phyloP scores from a whole-genome alignment of 805 yeast genomes.

The Sungouiozyma intestinalis region DNA sequence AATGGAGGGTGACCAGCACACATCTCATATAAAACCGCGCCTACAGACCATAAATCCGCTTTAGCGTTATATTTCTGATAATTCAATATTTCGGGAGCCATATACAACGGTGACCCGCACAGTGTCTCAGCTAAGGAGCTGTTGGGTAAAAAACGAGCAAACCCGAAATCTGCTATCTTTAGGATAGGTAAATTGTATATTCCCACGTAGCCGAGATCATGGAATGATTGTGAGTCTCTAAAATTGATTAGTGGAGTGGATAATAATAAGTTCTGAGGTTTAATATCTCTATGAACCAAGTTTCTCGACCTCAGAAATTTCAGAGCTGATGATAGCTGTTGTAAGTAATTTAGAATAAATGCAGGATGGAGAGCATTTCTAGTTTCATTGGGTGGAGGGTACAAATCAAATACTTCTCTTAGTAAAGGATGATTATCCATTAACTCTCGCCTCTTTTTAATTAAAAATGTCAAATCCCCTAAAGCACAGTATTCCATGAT shows the following conservation, averaged over 20 bases:
- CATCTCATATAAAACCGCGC: constrained; percentile 94
- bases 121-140: constrained; percentile 93
- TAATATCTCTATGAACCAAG: constrained; percentile 85
- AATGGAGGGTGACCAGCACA: constrained; percentile 94
- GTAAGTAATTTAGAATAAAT: constrained; percentile 71
- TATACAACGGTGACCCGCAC: constrained; percentile 94
- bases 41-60: constrained; percentile 97
- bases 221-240: constrained; percentile 45
- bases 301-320: constrained; percentile 72
- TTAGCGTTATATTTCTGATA: constrained; percentile 95
- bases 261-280: constrained; percentile 70
- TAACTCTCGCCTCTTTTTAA: constrained; percentile 63
- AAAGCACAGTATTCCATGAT: constrained; percentile 95
- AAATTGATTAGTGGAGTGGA: constrained; percentile 62
- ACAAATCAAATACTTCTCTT: constrained; percentile 62
- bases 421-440: constrained; percentile 68
- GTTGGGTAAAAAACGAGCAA: constrained; percentile 87
- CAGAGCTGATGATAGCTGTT: constrained; percentile 78
- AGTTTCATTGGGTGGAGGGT: constrained; percentile 66
- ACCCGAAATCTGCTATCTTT: constrained; percentile 95
- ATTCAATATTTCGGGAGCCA: constrained; percentile 96
- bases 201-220: constrained; percentile 54
- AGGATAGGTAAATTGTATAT: constrained; percentile 81
- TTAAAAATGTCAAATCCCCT: constrained; percentile 86
- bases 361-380: constrained; percentile 72